phyloP scores from a whole-genome alignment of 352 stramenopile genomes.

The Globisporangium rhizosaccharum region DNA sequence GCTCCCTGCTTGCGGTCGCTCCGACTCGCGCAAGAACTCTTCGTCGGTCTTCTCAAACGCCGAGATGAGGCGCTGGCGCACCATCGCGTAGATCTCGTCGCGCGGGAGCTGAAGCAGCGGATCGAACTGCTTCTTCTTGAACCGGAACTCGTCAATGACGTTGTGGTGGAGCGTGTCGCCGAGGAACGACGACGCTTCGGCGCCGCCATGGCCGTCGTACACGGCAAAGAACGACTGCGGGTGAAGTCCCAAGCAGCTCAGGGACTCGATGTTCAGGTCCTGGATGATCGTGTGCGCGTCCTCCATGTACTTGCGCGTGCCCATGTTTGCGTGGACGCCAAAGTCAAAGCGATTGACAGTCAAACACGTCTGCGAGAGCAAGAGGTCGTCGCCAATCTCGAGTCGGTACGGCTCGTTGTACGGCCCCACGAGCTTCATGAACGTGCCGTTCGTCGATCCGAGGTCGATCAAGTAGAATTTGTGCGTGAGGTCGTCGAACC shows the following conservation, averaged over 20 bases:
- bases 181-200: conserved; percentile 90
- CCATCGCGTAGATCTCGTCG: conserved; percentile 42
- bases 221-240: conserved; percentile 94
- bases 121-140: conserved; percentile 39
- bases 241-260: conserved; percentile 52
- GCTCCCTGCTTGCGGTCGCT: conserved; percentile 81
- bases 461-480: conserved; percentile 84
- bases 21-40: conserved; percentile 59
- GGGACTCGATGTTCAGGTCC: conserved; percentile 58
- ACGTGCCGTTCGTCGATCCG: conserved; percentile 90
- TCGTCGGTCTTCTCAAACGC: conserved; percentile 73
- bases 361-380: conserved; percentile 95
- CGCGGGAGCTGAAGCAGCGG: conserved; percentile 27
- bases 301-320: conserved; percentile 94
- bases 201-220: conserved; percentile 95
- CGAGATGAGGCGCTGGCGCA: conserved; percentile 39
- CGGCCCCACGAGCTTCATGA: conserved; percentile 93
- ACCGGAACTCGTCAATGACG: conserved; percentile 53
- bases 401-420: conserved; percentile 92
- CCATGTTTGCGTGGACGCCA: conserved; percentile 92
- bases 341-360: conserved; percentile 97
- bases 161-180: conserved; percentile 68
- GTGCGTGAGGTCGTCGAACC: conserved; percentile 82
- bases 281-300: conserved; percentile 95
- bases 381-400: conserved; percentile 92